Percentiles rank a stretch among this genome's conserved stretches.
Conservation (phyloP, 1,284 basidiomycete species). For the Moesziomyces parantarcticus region DNA sequence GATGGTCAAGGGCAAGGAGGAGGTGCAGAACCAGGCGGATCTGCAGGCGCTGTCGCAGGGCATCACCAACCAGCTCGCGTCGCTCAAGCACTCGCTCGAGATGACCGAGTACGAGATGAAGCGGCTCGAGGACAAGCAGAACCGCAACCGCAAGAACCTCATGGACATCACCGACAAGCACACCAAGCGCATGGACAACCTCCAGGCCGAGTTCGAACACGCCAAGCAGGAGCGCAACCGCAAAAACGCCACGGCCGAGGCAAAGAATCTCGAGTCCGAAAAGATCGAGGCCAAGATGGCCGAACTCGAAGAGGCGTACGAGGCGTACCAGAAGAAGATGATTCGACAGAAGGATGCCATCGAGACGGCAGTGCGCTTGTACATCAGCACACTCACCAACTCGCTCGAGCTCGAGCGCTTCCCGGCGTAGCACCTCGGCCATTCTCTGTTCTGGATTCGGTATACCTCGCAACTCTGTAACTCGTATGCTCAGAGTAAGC, state of each 20-base stretch:
- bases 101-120: constrained; percentile 53
- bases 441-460: background rate
- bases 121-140: constrained; percentile 44
- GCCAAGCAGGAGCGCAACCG: constrained; percentile 31
- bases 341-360: constrained; percentile 46
- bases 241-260: constrained; percentile 32
- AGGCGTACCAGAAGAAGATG: constrained; percentile 48
- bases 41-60: constrained; percentile 37
- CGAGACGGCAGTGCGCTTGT: constrained; percentile 34
- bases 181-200: constrained; percentile 43
- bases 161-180: constrained; percentile 52
- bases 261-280: constrained; percentile 37
- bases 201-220: constrained; percentile 41
- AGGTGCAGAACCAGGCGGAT: constrained; percentile 45
- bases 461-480: constrained; percentile 14
- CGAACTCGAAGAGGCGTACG: constrained; percentile 34
- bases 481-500: no score
- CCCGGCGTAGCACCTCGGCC: constrained; percentile 4
- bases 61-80: constrained; percentile 45
- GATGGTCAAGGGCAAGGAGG: constrained; percentile 52
- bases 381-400: constrained; percentile 42
- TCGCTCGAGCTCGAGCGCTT: constrained; percentile 42
- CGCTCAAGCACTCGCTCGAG: constrained; percentile 43
- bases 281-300: constrained; percentile 54
- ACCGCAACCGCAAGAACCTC: constrained; percentile 43